Conservation (phyloP, 208 protist genomes). For the Crithidia sp. region DNA sequence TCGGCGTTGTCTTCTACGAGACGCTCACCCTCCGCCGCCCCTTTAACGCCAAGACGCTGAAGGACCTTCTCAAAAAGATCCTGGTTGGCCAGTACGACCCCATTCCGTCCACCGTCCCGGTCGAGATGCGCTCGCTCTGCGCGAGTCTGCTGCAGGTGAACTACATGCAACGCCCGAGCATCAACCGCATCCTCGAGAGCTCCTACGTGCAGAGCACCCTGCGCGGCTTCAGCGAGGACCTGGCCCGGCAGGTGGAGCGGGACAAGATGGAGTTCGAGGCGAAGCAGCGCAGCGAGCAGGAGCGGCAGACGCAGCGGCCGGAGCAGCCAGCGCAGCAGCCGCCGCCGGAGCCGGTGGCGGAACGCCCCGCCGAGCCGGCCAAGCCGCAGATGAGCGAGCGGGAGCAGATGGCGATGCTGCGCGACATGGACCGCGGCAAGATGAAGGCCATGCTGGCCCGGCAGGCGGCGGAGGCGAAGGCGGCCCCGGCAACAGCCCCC, state of each 20-base stretch:
- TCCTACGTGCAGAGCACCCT: slow-evolving; percentile 85
- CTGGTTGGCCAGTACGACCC: slow-evolving; percentile 87
- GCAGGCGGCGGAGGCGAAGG: slow-evolving; percentile 51
- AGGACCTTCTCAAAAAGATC: slow-evolving; percentile 93
- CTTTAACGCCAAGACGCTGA: slow-evolving; percentile 88
- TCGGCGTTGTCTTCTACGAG: slow-evolving; percentile 93
- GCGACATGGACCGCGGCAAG: slow-evolving; percentile 84
- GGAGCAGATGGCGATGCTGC: slow-evolving; percentile 91
- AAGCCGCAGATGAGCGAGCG: slow-evolving; percentile 71
- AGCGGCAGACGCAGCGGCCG: slow-evolving; percentile 15
- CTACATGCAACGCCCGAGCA: slow-evolving; percentile 80
- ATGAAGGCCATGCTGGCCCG: slow-evolving; percentile 86
- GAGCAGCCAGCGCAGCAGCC: slow-evolving; percentile 6
- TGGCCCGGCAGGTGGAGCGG: slow-evolving; percentile 86
- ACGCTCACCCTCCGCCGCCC: slow-evolving; percentile 89
- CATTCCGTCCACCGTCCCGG: slow-evolving; percentile 75
- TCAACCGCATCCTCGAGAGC: slow-evolving; percentile 90
- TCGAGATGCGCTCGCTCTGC: slow-evolving; percentile 84
- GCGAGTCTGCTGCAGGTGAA: slow-evolving; percentile 84
- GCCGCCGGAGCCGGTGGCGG: slow-evolving; percentile 4
- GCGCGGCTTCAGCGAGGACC: slow-evolving; percentile 79
- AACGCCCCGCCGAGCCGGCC: slow-evolving; percentile 24
- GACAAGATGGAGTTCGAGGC: slow-evolving; percentile 82
- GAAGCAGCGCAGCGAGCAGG: slow-evolving; percentile 36
- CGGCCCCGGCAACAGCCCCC: slow-evolving; percentile 9